A percentile compares a stretch with the other conserved stretches of the same genome.
These are phyloP conservation scores for Cotoneaster glaucophyllus DNA, from an alignment of 306 rosid genomes.

Conservation along the genomic window DNA sequence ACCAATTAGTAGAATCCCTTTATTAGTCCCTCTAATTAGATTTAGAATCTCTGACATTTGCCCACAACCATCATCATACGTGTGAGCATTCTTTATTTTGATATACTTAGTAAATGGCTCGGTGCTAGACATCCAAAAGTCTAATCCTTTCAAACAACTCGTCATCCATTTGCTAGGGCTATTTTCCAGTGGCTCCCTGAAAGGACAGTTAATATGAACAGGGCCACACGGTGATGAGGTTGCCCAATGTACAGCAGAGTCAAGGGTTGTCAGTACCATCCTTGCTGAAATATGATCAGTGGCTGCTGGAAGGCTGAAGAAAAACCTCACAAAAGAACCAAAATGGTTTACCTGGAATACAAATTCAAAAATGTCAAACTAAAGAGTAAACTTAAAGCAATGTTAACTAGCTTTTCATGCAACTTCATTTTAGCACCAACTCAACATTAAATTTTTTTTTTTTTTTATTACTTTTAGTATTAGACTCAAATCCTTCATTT, in stretches of 20 bases:
- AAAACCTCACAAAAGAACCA: conserved; percentile 89
- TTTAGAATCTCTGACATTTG: conserved; percentile 52
- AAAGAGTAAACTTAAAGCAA: not conserved
- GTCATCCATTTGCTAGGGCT: conserved; percentile 58
- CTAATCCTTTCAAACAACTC: conserved; percentile 71
- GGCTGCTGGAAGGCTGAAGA: conserved; percentile 85
- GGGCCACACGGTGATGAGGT: conserved; percentile 82
- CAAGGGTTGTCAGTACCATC: conserved; percentile 86
- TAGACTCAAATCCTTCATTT: not conserved
- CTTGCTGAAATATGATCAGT: conserved; percentile 69
- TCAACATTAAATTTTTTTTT: not conserved
- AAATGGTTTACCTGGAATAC: conserved; percentile 73
- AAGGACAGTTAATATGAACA: conserved; percentile 86
- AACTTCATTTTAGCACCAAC: conserved; percentile 6
- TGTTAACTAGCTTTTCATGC: conserved; percentile 5
- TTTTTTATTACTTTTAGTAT: not conserved
- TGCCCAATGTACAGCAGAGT: conserved; percentile 83
- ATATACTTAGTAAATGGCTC: conserved; percentile 89
- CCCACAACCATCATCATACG: conserved; percentile 26
- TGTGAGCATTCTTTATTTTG: conserved; percentile 31
- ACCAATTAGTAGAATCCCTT: conserved; percentile 70
- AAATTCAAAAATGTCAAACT: conserved; percentile 11
- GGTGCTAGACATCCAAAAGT: conserved; percentile 59
- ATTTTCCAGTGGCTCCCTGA: conserved; percentile 86
- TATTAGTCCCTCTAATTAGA: conserved; percentile 42